Base-by-base conservation (phyloP, 1,139 yeast species). In the Scheffersomyces titani region DNA sequence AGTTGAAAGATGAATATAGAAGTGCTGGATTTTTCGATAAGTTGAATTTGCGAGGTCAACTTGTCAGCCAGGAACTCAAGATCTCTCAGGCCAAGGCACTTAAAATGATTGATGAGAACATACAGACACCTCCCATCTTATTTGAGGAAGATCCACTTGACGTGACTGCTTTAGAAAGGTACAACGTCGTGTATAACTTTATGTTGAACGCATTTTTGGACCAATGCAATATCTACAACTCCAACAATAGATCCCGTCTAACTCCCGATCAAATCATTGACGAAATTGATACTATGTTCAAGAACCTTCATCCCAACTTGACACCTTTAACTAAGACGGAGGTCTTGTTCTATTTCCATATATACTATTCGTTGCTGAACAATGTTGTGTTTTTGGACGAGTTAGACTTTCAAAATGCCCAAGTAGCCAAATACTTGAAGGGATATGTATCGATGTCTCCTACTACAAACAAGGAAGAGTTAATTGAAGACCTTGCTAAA, bases 361-460 rank as follows among this genome's bases (percentile, higher is more conserved):
- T 75, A 18, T 75, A 65, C 61, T 73, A 73, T 59, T 68, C 70
- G 9, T 65, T 77, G 48, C 69, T 72, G 61, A 75, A 76, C 58
- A 70, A 68, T 52, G 55, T 68, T n/a, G 66, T 70, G 13, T 69
- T 64, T 54, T 65, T 73, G 58, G 77, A 74, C 54, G 76, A 75
- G 47, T 61, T 77, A 52, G 60, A 66, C 47, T 67, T 74, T 48
- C 71, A 69, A 22, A 65, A 76, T 55, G 61, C 60, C 1, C 57
- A 61, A 13, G 75, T 76, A 1, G 65, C 68, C 45, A 54, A 61
- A 2, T 61, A 77, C 54, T 69, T 73, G 55, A 56, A 58, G 2
- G 56, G 61, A 11, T 73, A 67, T 57, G 54, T 56, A 18, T 48
- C 47, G 18, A 49, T 56, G 52, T 49, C 59, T 18, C 61, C 64